phyloP scores from a whole-genome alignment of 2,329 filamentous ascomycete genomes.

The Thielaviopsis euricoi region DNA sequence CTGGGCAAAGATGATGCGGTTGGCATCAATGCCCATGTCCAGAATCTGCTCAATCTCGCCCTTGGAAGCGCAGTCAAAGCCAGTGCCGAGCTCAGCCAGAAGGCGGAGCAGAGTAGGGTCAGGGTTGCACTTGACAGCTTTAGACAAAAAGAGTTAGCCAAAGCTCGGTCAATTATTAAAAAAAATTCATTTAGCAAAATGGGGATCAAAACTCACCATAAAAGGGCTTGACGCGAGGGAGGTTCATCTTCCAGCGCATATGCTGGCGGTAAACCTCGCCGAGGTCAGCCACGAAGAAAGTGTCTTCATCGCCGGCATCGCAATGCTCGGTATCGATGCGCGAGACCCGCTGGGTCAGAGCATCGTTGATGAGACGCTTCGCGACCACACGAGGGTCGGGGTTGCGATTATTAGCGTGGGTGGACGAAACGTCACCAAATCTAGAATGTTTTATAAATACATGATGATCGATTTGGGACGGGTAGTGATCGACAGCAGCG shows the following conservation, averaged over 20 bases:
- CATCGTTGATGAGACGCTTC: slow-evolving; percentile 72
- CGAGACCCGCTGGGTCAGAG: slow-evolving; percentile 71
- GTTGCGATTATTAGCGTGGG: slow-evolving; percentile 13
- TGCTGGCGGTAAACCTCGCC: slow-evolving; percentile 98
- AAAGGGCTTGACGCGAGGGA: slow-evolving; percentile 85
- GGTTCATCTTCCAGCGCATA: slow-evolving; percentile 89
- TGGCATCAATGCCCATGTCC: slow-evolving; percentile 63
- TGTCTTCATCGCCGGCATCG: slow-evolving; percentile 84
- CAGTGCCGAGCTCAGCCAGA: slow-evolving; percentile 73
- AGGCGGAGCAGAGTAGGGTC: slow-evolving; percentile 79
- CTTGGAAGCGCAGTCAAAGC: slow-evolving; percentile 98
- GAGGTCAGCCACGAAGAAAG: slow-evolving; percentile 95
- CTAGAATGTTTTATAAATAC: slow-evolving; percentile 29
- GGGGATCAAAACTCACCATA: slow-evolving; percentile 48
- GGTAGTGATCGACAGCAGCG: slow-evolving; percentile 39
- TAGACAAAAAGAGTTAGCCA: background rate
- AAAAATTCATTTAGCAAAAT: background rate
- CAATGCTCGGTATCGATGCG: slow-evolving; percentile 75
- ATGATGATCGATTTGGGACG: slow-evolving; percentile 34
- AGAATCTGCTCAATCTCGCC: slow-evolving; percentile 88
- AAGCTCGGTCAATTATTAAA: background rate
- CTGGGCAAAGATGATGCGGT: slow-evolving; percentile 95
- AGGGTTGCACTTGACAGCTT: slow-evolving; percentile 97
- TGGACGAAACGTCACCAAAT: slow-evolving; percentile 15
- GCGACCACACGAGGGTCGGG: slow-evolving; percentile 22